These are phyloP conservation scores for Solanum tarijense DNA, from an alignment of 257 asterid species.

Conservation along the genomic window DNA sequence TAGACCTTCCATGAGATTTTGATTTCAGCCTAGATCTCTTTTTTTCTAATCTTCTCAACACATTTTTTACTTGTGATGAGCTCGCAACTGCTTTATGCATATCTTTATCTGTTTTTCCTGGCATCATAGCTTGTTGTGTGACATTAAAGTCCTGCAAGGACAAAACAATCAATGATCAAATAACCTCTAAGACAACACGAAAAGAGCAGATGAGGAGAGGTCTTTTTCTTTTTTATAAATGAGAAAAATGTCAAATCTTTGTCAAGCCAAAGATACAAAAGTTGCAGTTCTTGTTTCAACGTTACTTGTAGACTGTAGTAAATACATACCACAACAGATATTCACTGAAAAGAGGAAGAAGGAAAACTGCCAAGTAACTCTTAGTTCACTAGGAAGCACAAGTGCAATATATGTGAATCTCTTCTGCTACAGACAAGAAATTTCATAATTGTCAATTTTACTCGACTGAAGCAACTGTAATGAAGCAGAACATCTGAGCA, in stretches of 20 bases:
- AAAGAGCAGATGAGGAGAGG: neutral
- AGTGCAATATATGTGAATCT: neutral
- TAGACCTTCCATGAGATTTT: conserved; percentile 12
- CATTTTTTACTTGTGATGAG: conserved; percentile 19
- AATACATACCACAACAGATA: neutral
- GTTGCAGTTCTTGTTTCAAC: neutral
- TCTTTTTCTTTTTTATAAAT: neutral
- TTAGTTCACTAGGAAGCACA: neutral
- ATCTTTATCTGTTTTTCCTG: conserved; percentile 33
- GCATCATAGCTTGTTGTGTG: conserved; percentile 29
- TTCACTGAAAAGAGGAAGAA: neutral
- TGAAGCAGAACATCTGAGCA: neutral
- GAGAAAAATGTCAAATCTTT: neutral
- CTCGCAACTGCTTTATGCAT: conserved; percentile 7
- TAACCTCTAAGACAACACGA: neutral
- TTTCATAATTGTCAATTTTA: neutral
- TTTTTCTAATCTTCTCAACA: conserved; percentile 22
- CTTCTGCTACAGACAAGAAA: neutral
- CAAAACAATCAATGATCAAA: neutral
- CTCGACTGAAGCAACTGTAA: neutral
- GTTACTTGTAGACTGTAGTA: neutral
- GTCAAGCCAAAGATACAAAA: neutral
- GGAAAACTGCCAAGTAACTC: neutral
- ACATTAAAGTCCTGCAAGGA: conserved; percentile 7
- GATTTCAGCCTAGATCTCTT: conserved; percentile 38